Evolutionary conservation across 2,329 filamentous ascomycete genomes (phyloP), one percentile per base, ranked within the genome.

Genomic region (Fusarium euwallaceae): DNA sequence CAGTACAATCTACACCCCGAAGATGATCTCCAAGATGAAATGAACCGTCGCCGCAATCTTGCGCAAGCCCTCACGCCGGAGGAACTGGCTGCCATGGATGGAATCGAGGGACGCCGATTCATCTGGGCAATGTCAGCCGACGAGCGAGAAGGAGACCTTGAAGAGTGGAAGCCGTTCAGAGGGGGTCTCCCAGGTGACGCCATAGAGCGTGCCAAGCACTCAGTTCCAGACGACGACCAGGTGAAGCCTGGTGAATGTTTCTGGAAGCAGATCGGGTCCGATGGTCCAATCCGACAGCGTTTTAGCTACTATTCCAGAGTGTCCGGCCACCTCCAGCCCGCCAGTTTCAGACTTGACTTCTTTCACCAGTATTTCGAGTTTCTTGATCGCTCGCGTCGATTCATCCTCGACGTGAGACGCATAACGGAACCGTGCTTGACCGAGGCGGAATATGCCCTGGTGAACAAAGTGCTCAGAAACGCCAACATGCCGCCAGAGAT

Each of bases 371-470:
- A n/a, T 53, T 32, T 53, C 48, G 48, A 53, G 48, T 6, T 74
- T 12, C 56, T 74, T 12, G 53, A 32, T 12, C 62, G 71, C 6
- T 74, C 71, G 3, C n/a, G 37, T 2, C 64, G 71, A 11, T 74
- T 74, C 12, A 61, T 55, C 14, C 6, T 74, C 1, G 72, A 74
- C 10, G 61, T 68, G 2, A 45, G 62, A 20, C 53, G 61, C 7
- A 60, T 69, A 0, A 14, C 7, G 1, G 58, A 74, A n/a, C 37
- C 20, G 4, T 53, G 32, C 1, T 1, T 61, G 1, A 20, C 55
- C 9, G 9, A 12, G 1, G 36, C 58, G 16, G 43, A 56, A 11
- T 22, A 17, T 11, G 2, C 4, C 4, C 22, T 61, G 1, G 37
- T 71, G 1, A n/a, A 61, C 22, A 3, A 32, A 11, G 27, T 43